These are phyloP conservation scores for Eucalyptus shirleyi DNA, from an alignment of 345 rosid species.

Conservation along the genomic window DNA sequence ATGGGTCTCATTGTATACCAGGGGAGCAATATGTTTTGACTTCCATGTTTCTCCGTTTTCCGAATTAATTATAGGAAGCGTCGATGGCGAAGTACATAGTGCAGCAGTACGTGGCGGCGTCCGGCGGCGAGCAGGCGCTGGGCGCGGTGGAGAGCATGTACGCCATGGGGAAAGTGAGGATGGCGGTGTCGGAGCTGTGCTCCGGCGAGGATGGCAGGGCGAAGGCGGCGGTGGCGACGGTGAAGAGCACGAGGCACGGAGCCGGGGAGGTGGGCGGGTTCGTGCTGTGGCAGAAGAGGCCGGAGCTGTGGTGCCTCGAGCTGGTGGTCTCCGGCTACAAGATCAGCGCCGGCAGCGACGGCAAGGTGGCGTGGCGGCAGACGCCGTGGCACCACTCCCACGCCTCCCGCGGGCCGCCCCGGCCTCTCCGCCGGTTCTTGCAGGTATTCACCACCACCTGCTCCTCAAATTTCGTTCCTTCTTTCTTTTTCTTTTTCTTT, in stretches of 20 bases:
- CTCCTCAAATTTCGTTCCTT: not conserved
- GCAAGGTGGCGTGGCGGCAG: slow-evolving; percentile 85
- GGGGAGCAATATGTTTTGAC: not conserved
- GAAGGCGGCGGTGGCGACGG: slow-evolving; percentile 31
- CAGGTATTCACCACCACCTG: slow-evolving; percentile 26
- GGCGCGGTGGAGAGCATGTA: slow-evolving; percentile 63
- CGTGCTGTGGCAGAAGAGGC: slow-evolving; percentile 84
- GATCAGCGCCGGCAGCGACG: slow-evolving; percentile 93
- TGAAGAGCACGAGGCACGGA: slow-evolving; percentile 29
- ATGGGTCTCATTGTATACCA: not conserved
- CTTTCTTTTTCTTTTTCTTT: no score
- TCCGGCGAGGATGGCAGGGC: slow-evolving; percentile 47
- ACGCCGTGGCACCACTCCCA: slow-evolving; percentile 94
- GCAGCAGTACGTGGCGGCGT: slow-evolving; percentile 80
- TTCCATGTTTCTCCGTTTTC: not conserved
- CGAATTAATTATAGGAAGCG: slow-evolving; percentile 29
- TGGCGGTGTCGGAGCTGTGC: slow-evolving; percentile 73
- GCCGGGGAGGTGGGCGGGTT: slow-evolving; percentile 82
- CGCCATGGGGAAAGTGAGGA: slow-evolving; percentile 92
- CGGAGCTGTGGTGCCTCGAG: slow-evolving; percentile 86
- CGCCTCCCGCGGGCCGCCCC: slow-evolving; percentile 77
- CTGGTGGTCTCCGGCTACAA: slow-evolving; percentile 81
- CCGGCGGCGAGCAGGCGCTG: slow-evolving; percentile 73
- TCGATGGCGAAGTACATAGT: slow-evolving; percentile 94
- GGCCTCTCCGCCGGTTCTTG: slow-evolving; percentile 75